phyloP scores from a whole-genome alignment of 345 rosid genomes.

The Murraya paniculata region DNA sequence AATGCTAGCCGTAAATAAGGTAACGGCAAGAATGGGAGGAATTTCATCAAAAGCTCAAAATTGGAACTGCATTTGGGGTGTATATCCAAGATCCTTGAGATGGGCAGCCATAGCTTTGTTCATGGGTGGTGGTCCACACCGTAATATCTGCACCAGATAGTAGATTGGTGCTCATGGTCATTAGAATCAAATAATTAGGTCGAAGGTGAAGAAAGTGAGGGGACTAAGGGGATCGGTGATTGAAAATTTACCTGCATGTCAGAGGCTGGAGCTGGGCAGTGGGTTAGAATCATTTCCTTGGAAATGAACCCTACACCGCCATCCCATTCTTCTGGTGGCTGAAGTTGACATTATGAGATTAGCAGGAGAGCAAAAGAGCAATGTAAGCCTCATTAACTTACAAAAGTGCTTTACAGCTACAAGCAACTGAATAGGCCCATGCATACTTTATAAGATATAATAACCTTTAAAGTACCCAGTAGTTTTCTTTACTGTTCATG shows the following conservation, averaged over 20 bases:
- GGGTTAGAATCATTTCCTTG: conserved; percentile 55
- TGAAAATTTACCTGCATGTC: conserved; percentile 41
- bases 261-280: conserved; percentile 57
- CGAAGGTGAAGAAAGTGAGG: not conserved
- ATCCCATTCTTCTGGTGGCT: conserved; percentile 59
- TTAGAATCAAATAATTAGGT: not conserved
- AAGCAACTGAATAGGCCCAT: not conserved
- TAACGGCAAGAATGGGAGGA: not conserved
- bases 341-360: conserved; percentile 10
- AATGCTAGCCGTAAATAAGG: not conserved
- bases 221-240: not conserved
- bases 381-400: too few species aligned
- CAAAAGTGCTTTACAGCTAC: too few species aligned
- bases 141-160: conserved; percentile 36
- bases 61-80: conserved; percentile 61
- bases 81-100: conserved; percentile 55
- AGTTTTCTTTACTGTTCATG: not conserved
- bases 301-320: conserved; percentile 62
- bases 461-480: not conserved
- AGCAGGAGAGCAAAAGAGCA: not conserved
- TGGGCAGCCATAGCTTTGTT: conserved; percentile 64
- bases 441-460: not conserved
- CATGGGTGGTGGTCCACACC: conserved; percentile 69
- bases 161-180: not conserved
- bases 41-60: conserved; percentile 26